Evolutionary conservation across 192 early-diverging fungal genomes (phyloP).

Genomic region (Coemansia sp.): DNA sequence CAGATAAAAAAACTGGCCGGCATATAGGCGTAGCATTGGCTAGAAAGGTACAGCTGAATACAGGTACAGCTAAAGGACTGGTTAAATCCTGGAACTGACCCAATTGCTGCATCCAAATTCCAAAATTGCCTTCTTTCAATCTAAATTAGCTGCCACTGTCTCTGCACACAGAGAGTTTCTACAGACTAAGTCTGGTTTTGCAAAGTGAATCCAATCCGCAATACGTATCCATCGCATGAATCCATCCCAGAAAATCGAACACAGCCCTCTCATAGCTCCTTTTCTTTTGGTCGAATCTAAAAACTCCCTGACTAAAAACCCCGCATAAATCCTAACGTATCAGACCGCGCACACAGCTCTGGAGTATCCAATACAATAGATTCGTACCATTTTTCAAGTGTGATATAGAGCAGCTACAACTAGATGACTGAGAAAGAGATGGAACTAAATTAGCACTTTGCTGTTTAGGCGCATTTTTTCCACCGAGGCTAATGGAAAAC

Average conservation of each 20-base stretch:
- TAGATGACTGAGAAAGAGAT: constrained; percentile 35
- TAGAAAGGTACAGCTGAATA: not conserved
- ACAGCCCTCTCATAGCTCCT: not conserved
- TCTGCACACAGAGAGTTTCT: not conserved
- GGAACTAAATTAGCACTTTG: not conserved
- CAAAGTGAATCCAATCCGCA: not conserved
- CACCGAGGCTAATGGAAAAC: not conserved
- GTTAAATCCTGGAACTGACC: not conserved
- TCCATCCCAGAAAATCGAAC: not conserved
- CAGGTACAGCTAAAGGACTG: not conserved
- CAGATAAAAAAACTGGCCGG: not conserved
- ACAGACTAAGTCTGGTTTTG: not conserved
- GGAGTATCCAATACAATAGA: constrained; percentile 13
- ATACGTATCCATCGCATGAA: not conserved
- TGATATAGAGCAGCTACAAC: constrained; percentile 22
- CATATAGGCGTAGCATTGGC: not conserved
- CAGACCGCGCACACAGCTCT: not conserved
- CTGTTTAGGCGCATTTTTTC: not conserved
- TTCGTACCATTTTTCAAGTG: constrained; percentile 46
- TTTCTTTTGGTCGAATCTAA: not conserved
- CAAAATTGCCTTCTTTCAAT: not conserved
- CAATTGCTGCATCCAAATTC: not conserved
- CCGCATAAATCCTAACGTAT: not conserved
- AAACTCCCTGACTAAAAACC: not conserved
- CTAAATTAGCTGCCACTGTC: not conserved